phyloP scores from a whole-genome alignment of 1,139 yeast genomes.

The Citeromyces hawaiiensis region DNA sequence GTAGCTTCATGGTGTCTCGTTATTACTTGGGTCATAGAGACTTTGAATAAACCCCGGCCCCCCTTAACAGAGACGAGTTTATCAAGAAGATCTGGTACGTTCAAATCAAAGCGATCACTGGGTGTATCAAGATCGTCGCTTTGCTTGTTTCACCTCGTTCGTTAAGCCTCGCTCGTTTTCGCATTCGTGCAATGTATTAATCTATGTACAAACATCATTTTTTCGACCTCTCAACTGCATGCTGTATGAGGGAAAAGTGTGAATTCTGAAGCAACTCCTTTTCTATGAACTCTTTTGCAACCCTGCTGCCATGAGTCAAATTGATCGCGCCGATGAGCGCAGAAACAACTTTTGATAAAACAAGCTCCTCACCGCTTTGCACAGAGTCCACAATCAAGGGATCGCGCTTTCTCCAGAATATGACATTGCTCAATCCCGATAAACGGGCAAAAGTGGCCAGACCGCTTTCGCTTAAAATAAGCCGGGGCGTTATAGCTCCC shows the following conservation, averaged over 20 bases:
- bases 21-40: too few relatives aligned
- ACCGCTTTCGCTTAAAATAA: constrained; percentile 33
- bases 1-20: too few relatives aligned
- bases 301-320: constrained; percentile 48
- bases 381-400: constrained; percentile 35
- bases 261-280: constrained; percentile 21
- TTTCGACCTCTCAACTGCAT: neutral
- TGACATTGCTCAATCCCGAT: constrained; percentile 32
- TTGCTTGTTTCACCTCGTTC: too few relatives aligned
- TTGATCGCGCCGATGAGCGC: constrained; percentile 75
- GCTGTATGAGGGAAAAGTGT: neutral
- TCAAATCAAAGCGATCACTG: too few relatives aligned
- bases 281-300: constrained; percentile 41
- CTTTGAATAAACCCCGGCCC: too few relatives aligned
- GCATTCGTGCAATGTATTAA: neutral
- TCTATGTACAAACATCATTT: neutral
- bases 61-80: too few relatives aligned
- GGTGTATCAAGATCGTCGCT: too few relatives aligned
- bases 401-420: constrained; percentile 65
- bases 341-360: constrained; percentile 23
- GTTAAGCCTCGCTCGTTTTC: too few relatives aligned
- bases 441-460: constrained; percentile 39
- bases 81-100: too few relatives aligned
- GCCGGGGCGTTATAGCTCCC: constrained; percentile 41
- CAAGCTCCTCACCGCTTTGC: constrained; percentile 36